These are phyloP conservation scores for Triticum urartu DNA, from an alignment of 176 grass and related monocot genomes.

Conservation along the genomic window DNA sequence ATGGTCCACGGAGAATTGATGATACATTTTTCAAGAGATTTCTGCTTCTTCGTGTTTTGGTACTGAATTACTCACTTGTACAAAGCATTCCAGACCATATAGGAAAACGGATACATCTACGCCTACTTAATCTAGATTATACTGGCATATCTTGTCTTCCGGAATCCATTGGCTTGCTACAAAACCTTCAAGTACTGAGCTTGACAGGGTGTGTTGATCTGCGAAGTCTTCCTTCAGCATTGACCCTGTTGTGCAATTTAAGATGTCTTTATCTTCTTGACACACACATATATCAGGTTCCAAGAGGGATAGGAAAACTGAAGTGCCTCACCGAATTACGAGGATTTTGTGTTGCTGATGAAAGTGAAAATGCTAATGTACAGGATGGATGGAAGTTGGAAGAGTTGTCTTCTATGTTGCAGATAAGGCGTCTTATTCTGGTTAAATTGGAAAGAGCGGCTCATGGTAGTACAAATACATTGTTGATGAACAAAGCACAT, in stretches of 20 bases:
- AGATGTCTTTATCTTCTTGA: background rate
- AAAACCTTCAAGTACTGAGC: constrained; percentile 15
- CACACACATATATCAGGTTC: background rate
- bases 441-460: background rate
- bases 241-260: constrained; percentile 5
- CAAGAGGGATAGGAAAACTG: background rate
- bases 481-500: constrained; percentile 2
- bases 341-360: background rate
- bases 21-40: background rate
- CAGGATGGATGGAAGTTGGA: background rate
- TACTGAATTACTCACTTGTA: background rate
- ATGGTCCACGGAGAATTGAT: background rate
- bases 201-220: background rate
- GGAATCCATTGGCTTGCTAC: constrained; percentile 2
- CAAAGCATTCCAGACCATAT: background rate
- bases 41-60: background rate
- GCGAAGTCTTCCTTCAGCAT: background rate
- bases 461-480: background rate
- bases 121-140: background rate
- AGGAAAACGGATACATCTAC: background rate
- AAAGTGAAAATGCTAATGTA: too few relatives aligned
- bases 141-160: background rate
- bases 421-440: background rate
- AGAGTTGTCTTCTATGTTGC: too few relatives aligned
- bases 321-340: background rate